Conservation (phyloP, 331 rosid genomes). For the Acacia pycnantha region DNA sequence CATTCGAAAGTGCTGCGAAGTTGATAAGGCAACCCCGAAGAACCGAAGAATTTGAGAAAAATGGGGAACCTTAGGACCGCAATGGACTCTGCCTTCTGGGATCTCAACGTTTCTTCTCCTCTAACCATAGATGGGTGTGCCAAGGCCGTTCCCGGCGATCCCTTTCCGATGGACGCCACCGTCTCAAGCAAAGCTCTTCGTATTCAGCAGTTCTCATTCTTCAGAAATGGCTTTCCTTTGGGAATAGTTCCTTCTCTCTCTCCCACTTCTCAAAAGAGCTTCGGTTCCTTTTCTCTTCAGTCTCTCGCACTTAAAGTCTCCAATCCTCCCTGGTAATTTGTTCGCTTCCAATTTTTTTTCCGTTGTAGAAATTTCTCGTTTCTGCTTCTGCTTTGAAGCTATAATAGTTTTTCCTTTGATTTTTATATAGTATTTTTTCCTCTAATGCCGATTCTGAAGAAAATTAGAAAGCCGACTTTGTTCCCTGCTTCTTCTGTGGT, state of each 20-base stretch:
- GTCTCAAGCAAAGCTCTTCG: constrained; percentile 65
- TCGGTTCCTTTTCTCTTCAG: constrained; percentile 72
- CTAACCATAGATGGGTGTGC: constrained; percentile 61
- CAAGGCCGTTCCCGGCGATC: constrained; percentile 69
- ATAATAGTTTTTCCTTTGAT: neutral
- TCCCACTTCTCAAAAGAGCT: constrained; percentile 54
- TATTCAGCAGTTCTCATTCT: constrained; percentile 54
- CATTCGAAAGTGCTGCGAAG: neutral
- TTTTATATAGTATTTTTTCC: neutral
- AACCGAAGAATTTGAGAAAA: neutral
- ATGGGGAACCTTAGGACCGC: constrained; percentile 85
- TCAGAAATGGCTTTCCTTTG: constrained; percentile 53
- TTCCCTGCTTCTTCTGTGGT: neutral
- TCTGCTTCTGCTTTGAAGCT: neutral
- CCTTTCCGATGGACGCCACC: constrained; percentile 68
- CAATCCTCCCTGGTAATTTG: constrained; percentile 47
- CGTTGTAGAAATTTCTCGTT: neutral
- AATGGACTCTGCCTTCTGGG: constrained; percentile 86
- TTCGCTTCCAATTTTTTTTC: neutral
- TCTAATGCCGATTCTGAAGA: neutral
- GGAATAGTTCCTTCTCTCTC: constrained; percentile 60
- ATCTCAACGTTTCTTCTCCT: constrained; percentile 66
- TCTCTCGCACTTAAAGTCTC: constrained; percentile 51
- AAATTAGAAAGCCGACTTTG: neutral
- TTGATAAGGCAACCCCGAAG: neutral